Base-by-base conservation (phyloP, 2,329 filamentous ascomycete genomes). In the Cladosporium phlei region DNA sequence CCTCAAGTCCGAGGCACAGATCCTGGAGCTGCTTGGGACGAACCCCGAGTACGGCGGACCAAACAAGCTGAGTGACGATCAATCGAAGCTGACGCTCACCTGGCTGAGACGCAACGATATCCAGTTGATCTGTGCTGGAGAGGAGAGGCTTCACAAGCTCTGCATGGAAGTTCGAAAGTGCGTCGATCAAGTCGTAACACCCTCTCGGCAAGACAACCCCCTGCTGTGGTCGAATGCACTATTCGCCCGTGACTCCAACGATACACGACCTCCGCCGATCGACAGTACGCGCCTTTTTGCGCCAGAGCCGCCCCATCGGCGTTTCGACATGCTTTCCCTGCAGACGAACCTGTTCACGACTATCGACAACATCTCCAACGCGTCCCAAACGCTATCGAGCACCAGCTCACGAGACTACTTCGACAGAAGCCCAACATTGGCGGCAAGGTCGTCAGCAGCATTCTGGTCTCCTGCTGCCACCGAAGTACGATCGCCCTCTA, bases 41-140 rank as follows among this genome's bases (percentile, higher is more conserved):
- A 75, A 79, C 0, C 82, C 85, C 47, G 87, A 87, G 44, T 87
- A 95, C 56, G 91, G 90, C 10, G 91, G 93, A 0, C 88, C 88
- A 0, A 95, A 94, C 65, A 98, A 98, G 66, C 76, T 98, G 10
- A 90, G 88, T n/a, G 91, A 97, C 61, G 88, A 95, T 46, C 93
- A 97, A 64, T 84, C 90, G 0, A 88, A 94, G 42, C 82, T 89
- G 55, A 95, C 89, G 0, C 72, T 78, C 16, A 80, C 82, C 47
- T 98, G 91, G 88, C 74, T 97, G 44, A 81, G 85, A 38, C 81
- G 86, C 55, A 85, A 83, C 53, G 82, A 82, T 11, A 84, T 97
- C 24, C 88, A 94, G 63, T 95, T 95, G 60, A 91, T 97, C 56
- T 98, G 93, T 68, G 85, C 83, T 56, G 93, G 91, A 5, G 93